A percentile compares a stretch with the other conserved stretches of the same genome.
These are phyloP conservation scores for Cucurbitaria berberidis DNA, from an alignment of 2,329 filamentous ascomycete species.

Conservation along the genomic window DNA sequence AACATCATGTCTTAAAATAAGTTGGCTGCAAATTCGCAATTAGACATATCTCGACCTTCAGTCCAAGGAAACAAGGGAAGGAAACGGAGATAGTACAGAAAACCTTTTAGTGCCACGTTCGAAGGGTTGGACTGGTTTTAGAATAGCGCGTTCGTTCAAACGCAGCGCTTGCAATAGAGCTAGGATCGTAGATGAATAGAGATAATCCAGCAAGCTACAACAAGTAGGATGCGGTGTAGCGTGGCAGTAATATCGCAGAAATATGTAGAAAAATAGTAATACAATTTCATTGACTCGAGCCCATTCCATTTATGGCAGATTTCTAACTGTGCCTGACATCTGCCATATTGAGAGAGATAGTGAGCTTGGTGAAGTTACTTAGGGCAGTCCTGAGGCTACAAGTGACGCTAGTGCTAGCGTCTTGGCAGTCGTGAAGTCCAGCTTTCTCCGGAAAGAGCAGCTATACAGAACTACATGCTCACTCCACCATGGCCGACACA, in stretches of 20 bases:
- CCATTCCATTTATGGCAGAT: too few relatives aligned
- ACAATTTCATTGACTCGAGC: too few relatives aligned
- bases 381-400: neutral
- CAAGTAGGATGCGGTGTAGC: too few relatives aligned
- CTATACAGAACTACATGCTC: neutral
- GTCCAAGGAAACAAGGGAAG: conserved; percentile 4
- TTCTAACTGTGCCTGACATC: too few relatives aligned
- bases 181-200: neutral
- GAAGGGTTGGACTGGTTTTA: conserved; percentile 8
- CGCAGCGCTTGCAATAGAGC: neutral
- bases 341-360: too few relatives aligned
- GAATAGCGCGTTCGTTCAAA: neutral
- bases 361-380: too few relatives aligned
- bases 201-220: neutral
- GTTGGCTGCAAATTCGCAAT: conserved; percentile 4
- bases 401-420: conserved; percentile 12
- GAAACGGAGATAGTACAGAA: conserved; percentile 15
- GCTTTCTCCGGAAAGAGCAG: conserved; percentile 11
- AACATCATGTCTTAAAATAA: conserved; percentile 10
- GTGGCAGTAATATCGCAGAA: too few relatives aligned
- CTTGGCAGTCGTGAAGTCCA: conserved; percentile 23
- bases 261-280: too few relatives aligned
- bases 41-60: conserved; percentile 12
- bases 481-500: conserved; percentile 28
- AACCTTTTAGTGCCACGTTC: conserved; percentile 11